phyloP scores from a whole-genome alignment of 768 basidiomycete genomes.

The Daedaleopsis sinensis region DNA sequence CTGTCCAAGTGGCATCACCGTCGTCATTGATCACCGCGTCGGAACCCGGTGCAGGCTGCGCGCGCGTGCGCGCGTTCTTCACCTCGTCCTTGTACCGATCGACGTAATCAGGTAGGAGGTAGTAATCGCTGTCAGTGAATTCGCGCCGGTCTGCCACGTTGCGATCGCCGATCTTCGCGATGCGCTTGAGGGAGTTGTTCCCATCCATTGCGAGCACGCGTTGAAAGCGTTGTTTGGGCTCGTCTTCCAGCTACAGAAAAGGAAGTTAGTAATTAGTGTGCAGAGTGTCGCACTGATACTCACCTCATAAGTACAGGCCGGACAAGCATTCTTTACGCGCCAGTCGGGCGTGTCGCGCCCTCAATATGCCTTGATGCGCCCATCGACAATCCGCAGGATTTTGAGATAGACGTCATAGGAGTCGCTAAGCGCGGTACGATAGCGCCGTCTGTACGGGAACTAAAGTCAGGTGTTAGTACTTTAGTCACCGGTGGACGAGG shows the following conservation, averaged over 20 bases:
- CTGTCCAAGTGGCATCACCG: too few relatives aligned
- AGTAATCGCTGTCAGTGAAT: slow-evolving; percentile 30
- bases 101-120: slow-evolving; percentile 28
- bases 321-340: slow-evolving; percentile 2
- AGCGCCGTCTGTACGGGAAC: slow-evolving; percentile 29
- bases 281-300: too few relatives aligned
- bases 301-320: background rate
- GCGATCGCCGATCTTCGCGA: slow-evolving; percentile 25
- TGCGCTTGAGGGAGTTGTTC: slow-evolving; percentile 14
- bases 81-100: slow-evolving; percentile 37
- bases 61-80: slow-evolving; percentile 8
- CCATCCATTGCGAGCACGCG: background rate
- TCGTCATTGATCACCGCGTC: too few relatives aligned
- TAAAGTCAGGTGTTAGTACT: slow-evolving; percentile 15
- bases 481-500: background rate
- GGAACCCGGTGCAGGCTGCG: slow-evolving; percentile 28
- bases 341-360: slow-evolving; percentile 34
- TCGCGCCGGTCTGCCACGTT: slow-evolving; percentile 22
- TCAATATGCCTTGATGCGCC: slow-evolving; percentile 26
- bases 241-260: slow-evolving; percentile 36
- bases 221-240: slow-evolving; percentile 23
- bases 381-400: slow-evolving; percentile 28
- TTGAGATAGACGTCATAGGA: slow-evolving; percentile 40
- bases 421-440: slow-evolving; percentile 31
- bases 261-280: too few relatives aligned